Base-by-base conservation (phyloP, 345 rosid genomes). In the Raphanus raphanistrum region DNA sequence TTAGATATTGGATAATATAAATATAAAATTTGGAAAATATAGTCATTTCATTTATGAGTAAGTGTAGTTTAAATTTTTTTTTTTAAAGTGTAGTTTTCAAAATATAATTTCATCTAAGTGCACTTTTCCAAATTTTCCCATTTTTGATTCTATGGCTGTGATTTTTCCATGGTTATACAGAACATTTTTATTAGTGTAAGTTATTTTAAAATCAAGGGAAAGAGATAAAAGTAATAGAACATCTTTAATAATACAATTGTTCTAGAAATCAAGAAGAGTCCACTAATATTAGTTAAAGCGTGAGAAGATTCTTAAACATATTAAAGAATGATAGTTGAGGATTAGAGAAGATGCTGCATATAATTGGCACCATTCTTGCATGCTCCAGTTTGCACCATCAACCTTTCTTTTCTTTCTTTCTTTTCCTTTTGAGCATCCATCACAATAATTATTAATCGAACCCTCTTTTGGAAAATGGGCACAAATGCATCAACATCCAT, bases 341-440 rank as follows among this genome's bases (percentile, higher is more conserved):
- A 69, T 76, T 61, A 61, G 36, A 62, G 74, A 70, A 77, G 43
- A 63, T 48, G 75, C 57, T 70, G 70, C 62, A 77, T 70, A 52
- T 63, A 77, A 77, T 70, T 77, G 70, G 5, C 71, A 70, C 45
- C 71, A 63, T 62, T 69, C 59, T 69, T 60, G 35, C 32, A 70
- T 63, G 75, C 73, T 70, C 58, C 45, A 70, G 16, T 77, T 60
- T 43, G 68, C 73, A 69, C 69, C 64, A 70, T 25, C 55, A 62
- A 76, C 61, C 26, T 31, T 55, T 60, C 43, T 66, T 0, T 25
- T 48, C 4, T 43, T 43, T 7, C 31, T 28, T 71, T 32, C 35
- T 67, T 72, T 35, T 27, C 67, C 64, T 62, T 76, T 76, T 68
- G 55, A 60, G 69, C 29, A 76, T 76, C 36, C 16, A 21, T 43